phyloP scores from a whole-genome alignment of 2,329 filamentous ascomycete species.

The Fusarium heterosporum region DNA sequence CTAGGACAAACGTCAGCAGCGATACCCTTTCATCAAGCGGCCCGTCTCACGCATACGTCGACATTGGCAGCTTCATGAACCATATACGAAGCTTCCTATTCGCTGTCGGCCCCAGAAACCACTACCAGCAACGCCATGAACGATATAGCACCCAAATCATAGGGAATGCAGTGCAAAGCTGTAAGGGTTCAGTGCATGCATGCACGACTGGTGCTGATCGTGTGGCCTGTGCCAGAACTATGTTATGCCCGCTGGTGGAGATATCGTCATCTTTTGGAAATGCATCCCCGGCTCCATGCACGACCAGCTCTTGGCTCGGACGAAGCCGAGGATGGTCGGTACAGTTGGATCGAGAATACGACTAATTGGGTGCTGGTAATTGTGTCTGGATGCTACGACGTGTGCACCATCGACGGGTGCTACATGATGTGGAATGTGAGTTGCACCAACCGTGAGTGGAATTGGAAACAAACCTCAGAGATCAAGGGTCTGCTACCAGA shows the following conservation, averaged over 20 bases:
- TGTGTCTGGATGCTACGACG: slow-evolving; percentile 16
- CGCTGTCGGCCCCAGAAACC: slow-evolving; percentile 11
- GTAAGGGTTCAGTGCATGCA: slow-evolving; percentile 16
- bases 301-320: slow-evolving; percentile 19
- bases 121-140: slow-evolving; percentile 19
- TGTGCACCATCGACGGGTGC: slow-evolving; percentile 13
- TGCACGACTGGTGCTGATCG: background rate
- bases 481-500: background rate
- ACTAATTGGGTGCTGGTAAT: slow-evolving; percentile 16
- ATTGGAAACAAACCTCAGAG: background rate
- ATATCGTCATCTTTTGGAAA: slow-evolving; percentile 4
- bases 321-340: slow-evolving; percentile 21
- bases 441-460: slow-evolving; percentile 7
- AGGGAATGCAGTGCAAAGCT: slow-evolving; percentile 34
- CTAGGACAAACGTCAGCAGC: slow-evolving; percentile 27
- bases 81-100: slow-evolving; percentile 6
- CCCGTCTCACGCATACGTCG: background rate
- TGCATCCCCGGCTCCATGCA: background rate
- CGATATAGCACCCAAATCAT: slow-evolving; percentile 24
- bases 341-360: background rate
- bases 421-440: background rate
- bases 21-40: slow-evolving; percentile 9
- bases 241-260: background rate
- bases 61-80: slow-evolving; percentile 14
- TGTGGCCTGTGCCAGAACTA: background rate